These are phyloP conservation scores for Dipteronia dyeriana DNA, from an alignment of 345 rosid species.

Conservation along the genomic window DNA sequence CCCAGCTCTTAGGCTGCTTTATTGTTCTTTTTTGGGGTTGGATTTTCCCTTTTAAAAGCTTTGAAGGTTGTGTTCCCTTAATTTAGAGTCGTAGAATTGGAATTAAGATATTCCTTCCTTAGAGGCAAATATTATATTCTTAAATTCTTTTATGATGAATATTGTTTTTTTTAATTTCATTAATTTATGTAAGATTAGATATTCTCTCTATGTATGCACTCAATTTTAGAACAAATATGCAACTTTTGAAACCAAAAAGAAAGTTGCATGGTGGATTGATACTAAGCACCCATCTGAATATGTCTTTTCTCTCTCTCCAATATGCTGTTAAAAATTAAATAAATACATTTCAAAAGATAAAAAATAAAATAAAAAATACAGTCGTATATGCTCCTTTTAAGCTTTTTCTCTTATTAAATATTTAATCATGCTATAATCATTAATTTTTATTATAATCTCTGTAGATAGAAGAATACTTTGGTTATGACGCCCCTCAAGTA, in stretches of 20 bases:
- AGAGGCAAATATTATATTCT: slow-evolving; percentile 53
- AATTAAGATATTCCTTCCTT: slow-evolving; percentile 84
- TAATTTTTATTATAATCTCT: slow-evolving; percentile 1
- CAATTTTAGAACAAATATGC: slow-evolving; percentile 52
- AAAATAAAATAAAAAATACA: background rate
- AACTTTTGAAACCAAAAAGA: slow-evolving; percentile 65
- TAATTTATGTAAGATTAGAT: slow-evolving; percentile 39
- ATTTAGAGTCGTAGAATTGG: slow-evolving; percentile 81
- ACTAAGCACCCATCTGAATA: slow-evolving; percentile 35
- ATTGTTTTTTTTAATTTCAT: slow-evolving; percentile 21
- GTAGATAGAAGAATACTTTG: slow-evolving; percentile 14
- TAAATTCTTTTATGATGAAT: slow-evolving; percentile 6
- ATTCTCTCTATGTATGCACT: slow-evolving; percentile 57
- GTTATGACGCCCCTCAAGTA: slow-evolving; percentile 14
- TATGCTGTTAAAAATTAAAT: background rate
- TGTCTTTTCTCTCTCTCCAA: slow-evolving; percentile 29
- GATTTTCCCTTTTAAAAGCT: slow-evolving; percentile 19
- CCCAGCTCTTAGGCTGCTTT: slow-evolving; percentile 44
- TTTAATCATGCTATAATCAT: slow-evolving; percentile 34
- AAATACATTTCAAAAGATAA: too few species aligned
- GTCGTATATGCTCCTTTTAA: slow-evolving; percentile 29
- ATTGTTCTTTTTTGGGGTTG: slow-evolving; percentile 37
- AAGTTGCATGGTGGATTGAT: slow-evolving; percentile 50
- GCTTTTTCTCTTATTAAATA: slow-evolving; percentile 19
- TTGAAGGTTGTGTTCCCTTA: slow-evolving; percentile 57